Conservation (phyloP, 2,329 filamentous ascomycete species). For the Geosmithia morbida region DNA sequence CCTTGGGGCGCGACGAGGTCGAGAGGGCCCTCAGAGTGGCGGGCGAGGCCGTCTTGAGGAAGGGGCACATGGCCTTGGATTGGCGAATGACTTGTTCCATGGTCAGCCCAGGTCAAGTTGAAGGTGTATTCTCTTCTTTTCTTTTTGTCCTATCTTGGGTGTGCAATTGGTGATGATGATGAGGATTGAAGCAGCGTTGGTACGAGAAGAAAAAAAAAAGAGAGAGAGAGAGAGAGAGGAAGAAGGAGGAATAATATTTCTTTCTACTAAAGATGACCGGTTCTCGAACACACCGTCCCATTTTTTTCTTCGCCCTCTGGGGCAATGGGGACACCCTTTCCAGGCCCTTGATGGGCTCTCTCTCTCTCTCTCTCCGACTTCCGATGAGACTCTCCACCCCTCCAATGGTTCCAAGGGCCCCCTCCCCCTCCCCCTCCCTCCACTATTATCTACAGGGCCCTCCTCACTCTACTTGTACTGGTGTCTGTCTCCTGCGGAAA, state of each 20-base stretch:
- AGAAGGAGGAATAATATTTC: not conserved
- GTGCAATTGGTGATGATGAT: not conserved
- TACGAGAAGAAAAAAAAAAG: not conserved
- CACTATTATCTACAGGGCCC: too few species aligned
- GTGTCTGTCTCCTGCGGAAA: too few species aligned
- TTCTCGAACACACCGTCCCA: too few species aligned
- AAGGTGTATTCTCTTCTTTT: not conserved
- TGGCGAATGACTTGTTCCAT: slow-evolving; percentile 96
- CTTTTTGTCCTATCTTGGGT: not conserved
- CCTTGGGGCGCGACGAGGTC: slow-evolving; percentile 51
- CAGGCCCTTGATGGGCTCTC: too few species aligned
- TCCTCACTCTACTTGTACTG: too few species aligned
- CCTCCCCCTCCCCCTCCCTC: too few species aligned
- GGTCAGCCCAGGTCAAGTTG: slow-evolving; percentile 6
- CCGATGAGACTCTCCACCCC: too few species aligned
- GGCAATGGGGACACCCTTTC: too few species aligned
- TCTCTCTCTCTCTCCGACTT: too few species aligned
- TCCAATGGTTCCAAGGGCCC: too few species aligned
- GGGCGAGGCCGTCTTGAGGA: slow-evolving; percentile 87
- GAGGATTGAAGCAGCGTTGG: not conserved
- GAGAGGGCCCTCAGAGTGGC: slow-evolving; percentile 83
- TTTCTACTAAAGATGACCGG: not conserved
- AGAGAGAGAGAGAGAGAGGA: not conserved
- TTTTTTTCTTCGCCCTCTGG: too few species aligned
- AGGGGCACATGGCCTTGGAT: slow-evolving; percentile 93